Conservation (phyloP, 2,329 filamentous ascomycete genomes). For the Grosmannia clavigera region DNA sequence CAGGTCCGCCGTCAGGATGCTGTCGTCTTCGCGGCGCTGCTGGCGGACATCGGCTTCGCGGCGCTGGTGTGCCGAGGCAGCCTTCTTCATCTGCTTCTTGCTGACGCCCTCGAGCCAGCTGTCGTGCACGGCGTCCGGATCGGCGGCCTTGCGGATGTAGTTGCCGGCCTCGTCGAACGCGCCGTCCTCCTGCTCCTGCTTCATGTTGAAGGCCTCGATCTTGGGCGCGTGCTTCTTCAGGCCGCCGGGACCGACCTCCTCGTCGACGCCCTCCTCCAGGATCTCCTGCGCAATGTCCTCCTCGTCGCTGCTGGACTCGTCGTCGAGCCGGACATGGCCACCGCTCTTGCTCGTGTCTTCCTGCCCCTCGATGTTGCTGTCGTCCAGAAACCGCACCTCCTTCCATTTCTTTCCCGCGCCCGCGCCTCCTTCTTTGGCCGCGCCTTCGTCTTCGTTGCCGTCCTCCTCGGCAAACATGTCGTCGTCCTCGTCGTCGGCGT, state of each 20-base stretch:
- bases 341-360: conserved; percentile 61
- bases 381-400: conserved; percentile 47
- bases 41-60: conserved; percentile 65
- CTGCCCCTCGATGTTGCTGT: conserved; percentile 63
- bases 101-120: conserved; percentile 84
- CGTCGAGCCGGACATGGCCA: conserved; percentile 53
- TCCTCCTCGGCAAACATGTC: conserved; percentile 73
- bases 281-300: conserved; percentile 62
- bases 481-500: conserved; percentile 51
- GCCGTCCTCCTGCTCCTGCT: conserved; percentile 79
- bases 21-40: conserved; percentile 65
- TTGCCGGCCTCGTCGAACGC: conserved; percentile 86
- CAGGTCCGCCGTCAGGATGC: conserved; percentile 73
- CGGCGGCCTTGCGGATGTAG: conserved; percentile 76
- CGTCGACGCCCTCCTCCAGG: conserved; percentile 65
- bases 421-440: conserved; percentile 1
- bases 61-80: conserved; percentile 76
- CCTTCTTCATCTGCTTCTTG: conserved; percentile 85
- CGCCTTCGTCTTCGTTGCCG: conserved; percentile 40
- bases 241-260: conserved; percentile 79
- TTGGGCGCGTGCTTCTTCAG: conserved; percentile 90
- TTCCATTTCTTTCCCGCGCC: conserved; percentile 43
- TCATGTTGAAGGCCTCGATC: conserved; percentile 93
- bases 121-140: conserved; percentile 85
- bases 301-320: conserved; percentile 43